Conservation (phyloP, 306 rosid genomes). For the Cicer yamashitae region DNA sequence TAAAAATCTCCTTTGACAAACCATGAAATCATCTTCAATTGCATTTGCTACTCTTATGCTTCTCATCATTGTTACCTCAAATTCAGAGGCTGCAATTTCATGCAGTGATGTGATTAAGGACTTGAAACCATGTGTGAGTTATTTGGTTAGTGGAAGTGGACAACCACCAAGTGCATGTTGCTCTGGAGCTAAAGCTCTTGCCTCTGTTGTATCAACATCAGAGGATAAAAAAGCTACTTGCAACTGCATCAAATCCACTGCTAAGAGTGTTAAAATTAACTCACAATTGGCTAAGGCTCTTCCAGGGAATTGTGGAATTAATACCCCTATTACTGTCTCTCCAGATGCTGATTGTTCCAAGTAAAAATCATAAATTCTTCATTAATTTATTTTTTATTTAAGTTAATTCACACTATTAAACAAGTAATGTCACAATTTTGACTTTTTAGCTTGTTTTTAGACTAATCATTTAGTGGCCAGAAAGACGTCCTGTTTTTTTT, state of each 20-base stretch:
- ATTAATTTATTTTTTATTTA: neutral
- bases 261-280: slow-evolving; percentile 55
- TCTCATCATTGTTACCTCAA: slow-evolving; percentile 46
- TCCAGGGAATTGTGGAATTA: slow-evolving; percentile 72
- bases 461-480: too few relatives aligned
- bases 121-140: slow-evolving; percentile 68
- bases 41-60: slow-evolving; percentile 20
- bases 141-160: slow-evolving; percentile 72
- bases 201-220: slow-evolving; percentile 56
- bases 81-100: slow-evolving; percentile 67
- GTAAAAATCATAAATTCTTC: slow-evolving; percentile 41
- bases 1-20: neutral
- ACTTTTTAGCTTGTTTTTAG: too few relatives aligned
- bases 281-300: slow-evolving; percentile 66
- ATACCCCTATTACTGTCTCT: slow-evolving; percentile 52
- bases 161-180: slow-evolving; percentile 74
- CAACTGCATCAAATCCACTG: slow-evolving; percentile 65
- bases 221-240: slow-evolving; percentile 72
- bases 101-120: slow-evolving; percentile 66
- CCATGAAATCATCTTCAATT: slow-evolving; percentile 49
- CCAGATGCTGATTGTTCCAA: slow-evolving; percentile 72
- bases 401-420: too few relatives aligned
- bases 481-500: too few relatives aligned
- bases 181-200: slow-evolving; percentile 67
- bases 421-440: too few relatives aligned